These are phyloP conservation scores for Podospora comata DNA, from an alignment of 495 filamentous ascomycete species.

Conservation along the genomic window DNA sequence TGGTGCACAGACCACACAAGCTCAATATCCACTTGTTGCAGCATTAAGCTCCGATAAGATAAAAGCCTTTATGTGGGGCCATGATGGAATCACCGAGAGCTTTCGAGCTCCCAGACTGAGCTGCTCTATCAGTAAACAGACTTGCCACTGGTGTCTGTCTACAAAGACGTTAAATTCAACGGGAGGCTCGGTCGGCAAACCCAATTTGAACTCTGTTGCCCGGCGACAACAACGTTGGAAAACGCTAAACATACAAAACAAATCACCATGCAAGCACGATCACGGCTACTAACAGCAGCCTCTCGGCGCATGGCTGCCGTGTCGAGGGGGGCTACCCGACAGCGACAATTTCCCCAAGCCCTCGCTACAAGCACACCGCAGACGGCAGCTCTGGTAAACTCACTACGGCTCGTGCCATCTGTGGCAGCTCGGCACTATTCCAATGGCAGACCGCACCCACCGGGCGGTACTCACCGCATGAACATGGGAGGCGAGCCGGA, in stretches of 20 bases:
- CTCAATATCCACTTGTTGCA: not conserved
- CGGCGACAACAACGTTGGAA: not conserved
- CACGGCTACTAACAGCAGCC: slow-evolving; percentile 34
- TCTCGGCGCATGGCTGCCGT: slow-evolving; percentile 36
- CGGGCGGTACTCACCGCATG: slow-evolving; percentile 92
- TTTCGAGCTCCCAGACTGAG: slow-evolving; percentile 21
- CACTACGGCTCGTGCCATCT: slow-evolving; percentile 28
- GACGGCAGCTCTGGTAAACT: slow-evolving; percentile 12
- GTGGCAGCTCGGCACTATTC: slow-evolving; percentile 59
- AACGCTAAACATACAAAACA: slow-evolving; percentile 4
- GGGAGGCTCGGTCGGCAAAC: not conserved
- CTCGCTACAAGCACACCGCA: slow-evolving; percentile 20
- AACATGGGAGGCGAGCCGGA: slow-evolving; percentile 75
- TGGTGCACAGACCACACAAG: slow-evolving; percentile 16
- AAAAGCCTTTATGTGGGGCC: slow-evolving; percentile 12
- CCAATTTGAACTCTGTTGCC: not conserved
- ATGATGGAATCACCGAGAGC: slow-evolving; percentile 31
- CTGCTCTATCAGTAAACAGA: slow-evolving; percentile 1
- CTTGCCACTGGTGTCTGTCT: not conserved
- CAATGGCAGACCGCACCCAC: slow-evolving; percentile 76
- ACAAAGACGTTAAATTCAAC: not conserved
- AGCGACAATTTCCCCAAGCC: slow-evolving; percentile 27
- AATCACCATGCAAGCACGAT: slow-evolving; percentile 39
- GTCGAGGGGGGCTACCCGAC: slow-evolving; percentile 31
- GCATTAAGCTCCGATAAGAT: slow-evolving; percentile 28